These are phyloP conservation scores for Kuraishia hungarica DNA, from an alignment of 805 yeast genomes.

Conservation along the genomic window DNA sequence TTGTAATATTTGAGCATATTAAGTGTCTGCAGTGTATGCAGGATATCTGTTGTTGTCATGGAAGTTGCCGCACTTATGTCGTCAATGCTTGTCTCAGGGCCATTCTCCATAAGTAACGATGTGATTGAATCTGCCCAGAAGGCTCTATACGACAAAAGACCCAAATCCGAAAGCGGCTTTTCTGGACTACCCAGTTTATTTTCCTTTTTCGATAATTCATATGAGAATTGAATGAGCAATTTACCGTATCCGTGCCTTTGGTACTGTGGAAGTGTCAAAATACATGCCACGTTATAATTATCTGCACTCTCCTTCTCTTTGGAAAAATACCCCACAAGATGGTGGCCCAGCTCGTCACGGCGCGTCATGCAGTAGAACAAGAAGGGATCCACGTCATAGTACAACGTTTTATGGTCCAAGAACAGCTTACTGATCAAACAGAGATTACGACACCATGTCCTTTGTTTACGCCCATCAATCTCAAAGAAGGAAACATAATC, in stretches of 20 bases:
- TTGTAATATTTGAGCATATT: slow-evolving; percentile 87
- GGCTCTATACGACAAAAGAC: slow-evolving; percentile 87
- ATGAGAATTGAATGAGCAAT: slow-evolving; percentile 85
- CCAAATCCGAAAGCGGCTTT: slow-evolving; percentile 92
- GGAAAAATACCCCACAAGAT: slow-evolving; percentile 92
- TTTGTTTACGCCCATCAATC: slow-evolving; percentile 91
- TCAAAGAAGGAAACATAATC: slow-evolving; percentile 91
- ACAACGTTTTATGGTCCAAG: slow-evolving; percentile 90
- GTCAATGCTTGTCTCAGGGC: slow-evolving; percentile 60
- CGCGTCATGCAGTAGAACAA: slow-evolving; percentile 93
- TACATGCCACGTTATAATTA: slow-evolving; percentile 94
- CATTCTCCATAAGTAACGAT: slow-evolving; percentile 56
- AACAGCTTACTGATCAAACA: slow-evolving; percentile 87
- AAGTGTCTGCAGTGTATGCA: slow-evolving; percentile 87
- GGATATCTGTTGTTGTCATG: slow-evolving; percentile 93
- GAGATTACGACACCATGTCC: slow-evolving; percentile 95
- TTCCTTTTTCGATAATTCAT: slow-evolving; percentile 82
- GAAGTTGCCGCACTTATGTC: slow-evolving; percentile 81
- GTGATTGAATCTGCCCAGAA: slow-evolving; percentile 92
- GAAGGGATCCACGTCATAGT: slow-evolving; percentile 97
- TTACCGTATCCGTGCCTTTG: slow-evolving; percentile 95
- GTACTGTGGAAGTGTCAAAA: slow-evolving; percentile 90
- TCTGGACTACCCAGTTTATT: slow-evolving; percentile 94
- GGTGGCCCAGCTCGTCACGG: slow-evolving; percentile 87
- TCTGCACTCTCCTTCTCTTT: slow-evolving; percentile 97